Base-by-base conservation (phyloP, 2,329 filamentous ascomycete genomes). In the Monosporascus sp. region DNA sequence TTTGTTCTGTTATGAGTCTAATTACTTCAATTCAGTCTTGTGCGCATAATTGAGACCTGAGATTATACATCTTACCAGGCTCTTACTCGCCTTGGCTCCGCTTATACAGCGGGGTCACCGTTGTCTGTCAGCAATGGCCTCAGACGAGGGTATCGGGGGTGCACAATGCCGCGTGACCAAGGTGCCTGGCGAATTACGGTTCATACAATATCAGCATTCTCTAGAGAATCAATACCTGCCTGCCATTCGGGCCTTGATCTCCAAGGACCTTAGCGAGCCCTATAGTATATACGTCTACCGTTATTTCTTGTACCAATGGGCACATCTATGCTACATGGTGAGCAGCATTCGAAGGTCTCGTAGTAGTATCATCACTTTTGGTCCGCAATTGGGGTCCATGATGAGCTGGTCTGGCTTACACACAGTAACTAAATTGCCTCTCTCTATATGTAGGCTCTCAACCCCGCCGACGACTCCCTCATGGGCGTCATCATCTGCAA, bases 261-360 rank as follows among this genome's bases (percentile, higher is more conserved):
- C 92, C 45, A 96, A 93, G 65, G 94, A 97, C 68, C 80, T 99
- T 48, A 97, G 93, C 62, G 94, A 99, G 71, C 94, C 94, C 1
- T 99, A 99, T 71, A 97, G 93, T 73, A 97, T 99, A 68, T 99
- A 99, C 75, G 94, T 99, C 54, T 99, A 97, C 71, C 85, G 94
- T 35, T 99, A 99, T 70, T 99, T 99, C 65, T 77, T 99, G 18
- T 96, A 95, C 68, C 91, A 97, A 80, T 99, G 94, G 94, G 89
- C 89, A 5, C 88, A 97, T 66, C 76, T 99, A n/a, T 99, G 94
- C 72, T 97, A 90, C 72, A 89, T 97, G 85, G 91, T 93, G 73
- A 37, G 68, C 50, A 44, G 49, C 38, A 37, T 22, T n/a, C 41
- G 47, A 27, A 31, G 52, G 54, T 63, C 51, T 58, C 53, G 25